Conservation (phyloP, 176 grass and related monocot species). For the Zoysia japonica region DNA sequence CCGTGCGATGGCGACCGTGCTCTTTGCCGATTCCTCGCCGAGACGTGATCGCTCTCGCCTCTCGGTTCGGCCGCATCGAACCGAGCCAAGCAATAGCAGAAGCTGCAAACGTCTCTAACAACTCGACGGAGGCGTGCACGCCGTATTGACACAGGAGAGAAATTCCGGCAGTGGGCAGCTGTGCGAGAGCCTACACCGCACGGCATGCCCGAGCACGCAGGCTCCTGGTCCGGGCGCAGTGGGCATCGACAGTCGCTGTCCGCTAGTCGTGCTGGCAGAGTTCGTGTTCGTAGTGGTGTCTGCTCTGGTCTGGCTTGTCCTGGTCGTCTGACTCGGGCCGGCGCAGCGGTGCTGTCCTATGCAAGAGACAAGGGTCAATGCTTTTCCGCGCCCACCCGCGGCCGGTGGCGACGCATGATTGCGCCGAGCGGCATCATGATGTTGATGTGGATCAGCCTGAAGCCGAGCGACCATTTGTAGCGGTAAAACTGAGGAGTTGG, state of each 20-base stretch:
- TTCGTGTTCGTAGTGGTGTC: background rate
- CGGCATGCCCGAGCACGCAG: background rate
- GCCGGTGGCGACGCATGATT: background rate
- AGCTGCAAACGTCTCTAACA: background rate
- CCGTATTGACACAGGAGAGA: background rate
- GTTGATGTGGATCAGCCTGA: background rate
- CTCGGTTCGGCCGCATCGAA: background rate
- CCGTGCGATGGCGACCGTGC: background rate
- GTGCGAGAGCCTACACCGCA: too few species aligned
- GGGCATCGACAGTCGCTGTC: background rate
- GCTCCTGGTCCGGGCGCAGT: background rate
- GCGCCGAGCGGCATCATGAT: background rate
- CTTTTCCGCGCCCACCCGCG: background rate
- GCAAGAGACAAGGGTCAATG: background rate
- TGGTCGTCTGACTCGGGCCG: background rate
- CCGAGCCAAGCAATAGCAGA: background rate
- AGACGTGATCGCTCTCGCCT: background rate
- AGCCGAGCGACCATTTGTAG: background rate
- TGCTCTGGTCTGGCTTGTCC: background rate
- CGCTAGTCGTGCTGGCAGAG: background rate
- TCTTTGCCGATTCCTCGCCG: background rate
- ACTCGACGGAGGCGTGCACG: too few species aligned
- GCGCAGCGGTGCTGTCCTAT: background rate
- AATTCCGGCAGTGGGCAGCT: background rate
- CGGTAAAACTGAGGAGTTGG: background rate